Base-by-base conservation (phyloP, 225 moss, liverwort and hornwort species). In the Neckera pumila region DNA sequence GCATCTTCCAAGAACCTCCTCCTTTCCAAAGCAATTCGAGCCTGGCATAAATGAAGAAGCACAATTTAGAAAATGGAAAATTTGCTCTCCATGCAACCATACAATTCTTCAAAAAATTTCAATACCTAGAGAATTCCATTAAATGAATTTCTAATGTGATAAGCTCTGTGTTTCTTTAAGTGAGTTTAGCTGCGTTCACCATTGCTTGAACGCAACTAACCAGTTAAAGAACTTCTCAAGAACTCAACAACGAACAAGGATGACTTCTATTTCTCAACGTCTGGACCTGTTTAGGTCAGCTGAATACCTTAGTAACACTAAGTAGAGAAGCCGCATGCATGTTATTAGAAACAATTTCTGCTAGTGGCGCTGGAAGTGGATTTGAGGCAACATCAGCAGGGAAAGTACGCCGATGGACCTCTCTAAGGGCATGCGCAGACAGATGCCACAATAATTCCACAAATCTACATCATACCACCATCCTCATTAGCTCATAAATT, bases 361-460 rank as follows among this genome's bases (percentile, higher is more conserved):
- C 97, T 71, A 98, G 86, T 83, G 98, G 93, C 63, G 94, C 94
- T 78, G 98, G 98, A 79, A 98, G 92, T 49, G 98, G 97, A 91
- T 95, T 95, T 49, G 94, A 93, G 72, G 95, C 95, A 89, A 98
- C 96, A 90, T 98, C 97, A 54, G 95, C 88, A 64, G 93, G 95
- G 75, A 97, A 98, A 88, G 92, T 98, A 69, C 98, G 97, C 89
- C 96, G 93, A 90, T 98, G 98, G 84, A 98, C 98, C 92, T 97
- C 98, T 90, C 97, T 93, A 86, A 98, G 91, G 62, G 98, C 92
- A 86, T 98, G 98, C 42, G 98, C 98, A 90, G 98, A 98, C n/a
- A 98, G 95, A 82, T 98, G 98, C 98, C 98, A 98, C 92, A 98
- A 92, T 56, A 98, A 92, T 89, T 98, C 98, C 84, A 98, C 98